Evolutionary conservation across 345 rosid species (phyloP).

Genomic region (Gossypium anomalum): DNA sequence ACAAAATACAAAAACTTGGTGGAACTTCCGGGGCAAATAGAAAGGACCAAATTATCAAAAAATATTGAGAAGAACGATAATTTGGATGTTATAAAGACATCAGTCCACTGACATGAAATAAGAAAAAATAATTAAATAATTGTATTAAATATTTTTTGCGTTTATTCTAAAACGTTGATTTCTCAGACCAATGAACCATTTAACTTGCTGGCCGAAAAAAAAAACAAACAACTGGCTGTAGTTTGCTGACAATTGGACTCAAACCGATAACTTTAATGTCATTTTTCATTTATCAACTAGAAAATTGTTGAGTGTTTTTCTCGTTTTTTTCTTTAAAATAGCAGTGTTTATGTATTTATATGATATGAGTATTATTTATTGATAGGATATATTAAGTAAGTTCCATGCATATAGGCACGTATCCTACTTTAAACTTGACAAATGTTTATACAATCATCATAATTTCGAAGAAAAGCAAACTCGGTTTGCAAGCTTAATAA

Average conservation of each 20-base stretch:
- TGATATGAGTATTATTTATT: too few relatives aligned
- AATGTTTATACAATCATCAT: too few relatives aligned
- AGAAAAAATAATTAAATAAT: background rate
- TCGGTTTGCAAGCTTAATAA: accelerated
- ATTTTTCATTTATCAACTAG: too few relatives aligned
- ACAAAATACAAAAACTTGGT: background rate
- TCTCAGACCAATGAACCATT: conserved; percentile 10
- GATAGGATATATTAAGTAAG: too few relatives aligned
- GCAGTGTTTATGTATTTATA: too few relatives aligned
- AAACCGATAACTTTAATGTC: background rate
- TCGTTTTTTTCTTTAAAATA: accelerated
- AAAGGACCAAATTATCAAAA: background rate
- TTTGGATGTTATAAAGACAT: background rate
- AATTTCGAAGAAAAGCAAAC: accelerated
- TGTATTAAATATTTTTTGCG: background rate
- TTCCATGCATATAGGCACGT: accelerated
- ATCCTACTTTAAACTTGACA: accelerated
- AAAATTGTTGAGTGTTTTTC: too few relatives aligned
- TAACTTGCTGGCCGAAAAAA: too few relatives aligned
- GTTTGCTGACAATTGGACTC: background rate
- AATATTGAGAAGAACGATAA: background rate
- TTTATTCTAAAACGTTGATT: conserved; percentile 1
- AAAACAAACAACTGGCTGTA: background rate
- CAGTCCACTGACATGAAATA: background rate
- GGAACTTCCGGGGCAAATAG: background rate